Percentiles rank a stretch among this genome's conserved stretches.
Conservation (phyloP, 2,329 filamentous ascomycete species). For the Pseudocercospora eumusae region DNA sequence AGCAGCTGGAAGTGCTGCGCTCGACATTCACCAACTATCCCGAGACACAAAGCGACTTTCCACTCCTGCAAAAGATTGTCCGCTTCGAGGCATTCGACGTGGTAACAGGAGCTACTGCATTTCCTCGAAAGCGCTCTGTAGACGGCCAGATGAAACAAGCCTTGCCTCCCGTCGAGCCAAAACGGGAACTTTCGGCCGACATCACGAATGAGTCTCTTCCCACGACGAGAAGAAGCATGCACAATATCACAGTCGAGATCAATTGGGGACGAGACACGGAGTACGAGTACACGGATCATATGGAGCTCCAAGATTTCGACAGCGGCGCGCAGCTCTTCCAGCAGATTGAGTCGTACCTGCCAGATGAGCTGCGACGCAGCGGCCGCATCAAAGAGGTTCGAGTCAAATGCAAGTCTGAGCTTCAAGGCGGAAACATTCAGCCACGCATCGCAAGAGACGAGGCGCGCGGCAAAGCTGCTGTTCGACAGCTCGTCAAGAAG, state of each 20-base stretch:
- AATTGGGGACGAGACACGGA: constrained; percentile 22
- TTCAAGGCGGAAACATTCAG: constrained; percentile 15
- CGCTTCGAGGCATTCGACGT: constrained; percentile 3
- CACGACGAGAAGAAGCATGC: constrained; percentile 11
- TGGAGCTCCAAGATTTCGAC: constrained; percentile 21
- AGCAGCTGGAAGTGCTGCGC: constrained; percentile 8
- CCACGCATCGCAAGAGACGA: constrained; percentile 24
- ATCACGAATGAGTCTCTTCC: constrained; percentile 1
- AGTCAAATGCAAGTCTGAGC: constrained; percentile 18
- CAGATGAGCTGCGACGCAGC: constrained; percentile 16
- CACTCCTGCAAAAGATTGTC: constrained; percentile 5
- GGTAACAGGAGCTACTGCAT: not conserved
- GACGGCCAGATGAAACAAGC: not conserved
- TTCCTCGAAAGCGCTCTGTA: not conserved
- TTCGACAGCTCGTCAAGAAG: constrained; percentile 20
- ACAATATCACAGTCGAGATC: constrained; percentile 21
- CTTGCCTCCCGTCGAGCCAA: not conserved
- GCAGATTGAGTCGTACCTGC: constrained; percentile 19
- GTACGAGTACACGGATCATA: constrained; percentile 22
- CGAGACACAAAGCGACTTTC: constrained; percentile 11
- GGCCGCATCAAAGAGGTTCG: constrained; percentile 21
- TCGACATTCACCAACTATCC: constrained; percentile 9
- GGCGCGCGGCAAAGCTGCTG: constrained; percentile 15
- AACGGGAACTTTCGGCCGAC: not conserved
- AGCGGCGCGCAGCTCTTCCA: constrained; percentile 19